Evolutionary conservation across 305 asterid species (phyloP).

Genomic region (Solanum hybrid): DNA sequence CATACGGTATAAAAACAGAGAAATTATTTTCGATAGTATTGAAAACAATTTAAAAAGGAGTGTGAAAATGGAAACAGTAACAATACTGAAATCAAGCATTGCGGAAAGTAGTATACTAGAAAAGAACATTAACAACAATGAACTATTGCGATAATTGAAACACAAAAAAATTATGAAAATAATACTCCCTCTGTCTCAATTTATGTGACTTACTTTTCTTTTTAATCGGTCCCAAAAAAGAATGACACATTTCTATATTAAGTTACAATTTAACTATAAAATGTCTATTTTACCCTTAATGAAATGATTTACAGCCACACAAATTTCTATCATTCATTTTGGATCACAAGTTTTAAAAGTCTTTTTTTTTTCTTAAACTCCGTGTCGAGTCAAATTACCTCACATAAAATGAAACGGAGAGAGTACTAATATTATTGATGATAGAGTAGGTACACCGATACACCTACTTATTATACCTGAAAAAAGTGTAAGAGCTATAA

Average conservation of each 20-base stretch:
- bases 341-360: too few relatives aligned
- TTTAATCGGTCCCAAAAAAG: too few relatives aligned
- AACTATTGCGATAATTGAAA: neutral
- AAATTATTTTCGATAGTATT: neutral
- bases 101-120: neutral
- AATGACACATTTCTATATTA: too few relatives aligned
- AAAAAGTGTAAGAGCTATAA: neutral
- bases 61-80: neutral
- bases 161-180: neutral
- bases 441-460: neutral
- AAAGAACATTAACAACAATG: neutral
- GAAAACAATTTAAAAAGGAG: neutral
- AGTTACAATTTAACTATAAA: too few relatives aligned
- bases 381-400: too few relatives aligned
- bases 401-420: too few relatives aligned
- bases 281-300: too few relatives aligned
- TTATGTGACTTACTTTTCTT: too few relatives aligned
- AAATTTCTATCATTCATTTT: too few relatives aligned
- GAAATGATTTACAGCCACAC: too few relatives aligned
- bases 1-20: fast-evolving
- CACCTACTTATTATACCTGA: neutral
- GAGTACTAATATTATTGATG: neutral
- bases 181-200: too few relatives aligned
- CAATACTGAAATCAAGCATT: neutral
- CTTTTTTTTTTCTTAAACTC: too few relatives aligned